phyloP scores from a whole-genome alignment of 805 yeast species.

The Wickerhamiella cacticola region DNA sequence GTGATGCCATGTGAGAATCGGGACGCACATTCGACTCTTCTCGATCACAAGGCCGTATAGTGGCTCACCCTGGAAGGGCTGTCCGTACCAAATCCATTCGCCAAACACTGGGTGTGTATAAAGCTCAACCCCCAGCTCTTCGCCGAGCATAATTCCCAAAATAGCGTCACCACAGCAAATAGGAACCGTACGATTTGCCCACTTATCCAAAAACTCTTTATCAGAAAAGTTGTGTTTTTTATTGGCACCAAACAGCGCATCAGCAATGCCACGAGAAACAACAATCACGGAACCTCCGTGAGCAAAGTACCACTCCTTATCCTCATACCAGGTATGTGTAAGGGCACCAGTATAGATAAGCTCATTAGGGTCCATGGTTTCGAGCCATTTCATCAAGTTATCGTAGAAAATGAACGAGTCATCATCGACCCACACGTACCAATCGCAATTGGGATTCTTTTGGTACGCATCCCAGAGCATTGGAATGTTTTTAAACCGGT shows the following conservation, averaged over 20 bases:
- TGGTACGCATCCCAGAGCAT: constrained; percentile 29
- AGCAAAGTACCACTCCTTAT: constrained; percentile 22
- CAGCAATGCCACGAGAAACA: constrained; percentile 27
- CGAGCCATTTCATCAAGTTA: constrained; percentile 23
- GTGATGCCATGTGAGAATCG: constrained; percentile 29
- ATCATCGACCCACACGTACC: constrained; percentile 31
- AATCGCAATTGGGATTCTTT: constrained; percentile 23
- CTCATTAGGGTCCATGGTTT: constrained; percentile 22
- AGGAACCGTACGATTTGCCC: constrained; percentile 18
- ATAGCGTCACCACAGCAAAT: constrained; percentile 31
- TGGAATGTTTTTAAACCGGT: constrained; percentile 31
- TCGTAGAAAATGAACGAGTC: constrained; percentile 27
- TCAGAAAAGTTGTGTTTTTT: constrained; percentile 2
- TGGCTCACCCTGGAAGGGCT: constrained; percentile 28
- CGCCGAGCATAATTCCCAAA: constrained; percentile 23
- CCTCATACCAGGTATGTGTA: constrained; percentile 16
- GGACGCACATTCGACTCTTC: constrained; percentile 25
- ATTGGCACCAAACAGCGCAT: constrained; percentile 18
- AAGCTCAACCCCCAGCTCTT: constrained; percentile 15
- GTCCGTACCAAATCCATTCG: constrained; percentile 15
- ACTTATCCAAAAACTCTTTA: constrained; percentile 15
- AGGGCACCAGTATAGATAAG: constrained; percentile 27
- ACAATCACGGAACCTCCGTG: constrained; percentile 33
- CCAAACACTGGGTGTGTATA: constrained; percentile 10
- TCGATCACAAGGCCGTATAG: constrained; percentile 16